These are phyloP conservation scores for Mycena pura DNA, from an alignment of 768 basidiomycete genomes.

Conservation along the genomic window DNA sequence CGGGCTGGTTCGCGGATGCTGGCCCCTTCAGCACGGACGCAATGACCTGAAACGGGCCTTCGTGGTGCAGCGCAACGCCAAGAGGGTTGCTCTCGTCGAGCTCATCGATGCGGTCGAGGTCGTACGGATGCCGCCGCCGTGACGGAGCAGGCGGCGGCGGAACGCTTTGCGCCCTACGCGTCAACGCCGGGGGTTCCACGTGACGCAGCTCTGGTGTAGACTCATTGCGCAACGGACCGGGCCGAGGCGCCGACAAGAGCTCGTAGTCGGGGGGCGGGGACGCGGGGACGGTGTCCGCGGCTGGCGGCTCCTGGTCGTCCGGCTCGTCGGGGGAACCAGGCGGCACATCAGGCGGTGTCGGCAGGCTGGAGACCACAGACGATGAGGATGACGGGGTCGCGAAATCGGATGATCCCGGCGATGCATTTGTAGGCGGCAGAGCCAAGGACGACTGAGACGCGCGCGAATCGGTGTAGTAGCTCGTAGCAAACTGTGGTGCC, in stretches of 20 bases:
- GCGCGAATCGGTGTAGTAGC: background rate
- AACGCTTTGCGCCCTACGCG: conserved; percentile 12
- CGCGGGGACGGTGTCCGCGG: background rate
- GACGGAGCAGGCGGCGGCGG: background rate
- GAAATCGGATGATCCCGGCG: background rate
- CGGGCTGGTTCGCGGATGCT: conserved; percentile 27
- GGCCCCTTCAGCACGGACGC: conserved; percentile 39
- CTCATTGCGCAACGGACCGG: conserved; percentile 1
- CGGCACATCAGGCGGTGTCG: background rate
- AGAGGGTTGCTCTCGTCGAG: conserved; percentile 78
- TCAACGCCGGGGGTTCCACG: conserved; percentile 16
- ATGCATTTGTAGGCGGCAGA: conserved; percentile 7
- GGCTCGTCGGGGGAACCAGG: background rate
- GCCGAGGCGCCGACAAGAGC: conserved; percentile 4
- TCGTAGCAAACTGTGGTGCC: background rate
- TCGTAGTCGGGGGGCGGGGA: conserved; percentile 28
- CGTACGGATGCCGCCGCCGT: conserved; percentile 22
- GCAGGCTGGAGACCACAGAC: background rate
- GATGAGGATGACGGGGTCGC: conserved; percentile 8
- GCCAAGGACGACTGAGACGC: conserved; percentile 10
- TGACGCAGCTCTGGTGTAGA: conserved; percentile 23
- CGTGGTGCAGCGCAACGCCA: conserved; percentile 69
- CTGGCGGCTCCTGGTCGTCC: background rate
- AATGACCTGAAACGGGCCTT: conserved; percentile 77
- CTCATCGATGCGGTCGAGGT: conserved; percentile 78